A percentile compares a stretch with the other conserved stretches of the same genome.
phyloP scores from a whole-genome alignment of 441 rosid species.

The Corymbia citriodora region DNA sequence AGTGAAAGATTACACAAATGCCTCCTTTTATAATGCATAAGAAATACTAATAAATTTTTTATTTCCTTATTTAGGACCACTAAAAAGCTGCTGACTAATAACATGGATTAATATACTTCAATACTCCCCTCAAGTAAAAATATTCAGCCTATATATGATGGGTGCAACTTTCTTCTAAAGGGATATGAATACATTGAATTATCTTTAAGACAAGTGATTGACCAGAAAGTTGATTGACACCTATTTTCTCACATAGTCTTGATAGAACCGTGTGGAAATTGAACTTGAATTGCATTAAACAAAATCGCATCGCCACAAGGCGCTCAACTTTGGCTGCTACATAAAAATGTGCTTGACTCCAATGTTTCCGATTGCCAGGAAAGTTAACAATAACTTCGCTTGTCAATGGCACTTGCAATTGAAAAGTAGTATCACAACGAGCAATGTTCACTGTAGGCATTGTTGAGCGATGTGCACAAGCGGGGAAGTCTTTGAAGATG shows the following conservation, averaged over 20 bases:
- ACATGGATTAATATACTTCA: not conserved
- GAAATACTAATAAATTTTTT: not conserved
- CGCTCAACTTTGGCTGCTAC: not conserved
- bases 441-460: too few species aligned
- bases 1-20: not conserved
- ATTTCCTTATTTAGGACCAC: not conserved
- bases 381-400: not conserved
- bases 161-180: not conserved
- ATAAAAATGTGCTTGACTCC: not conserved
- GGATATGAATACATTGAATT: not conserved
- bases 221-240: not conserved
- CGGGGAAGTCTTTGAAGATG: too few species aligned
- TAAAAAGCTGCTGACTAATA: not conserved
- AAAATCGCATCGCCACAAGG: not conserved
- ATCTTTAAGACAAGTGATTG: not conserved
- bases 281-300: not conserved
- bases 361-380: not conserved
- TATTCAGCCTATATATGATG: not conserved
- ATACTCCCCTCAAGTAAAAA: not conserved
- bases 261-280: not conserved
- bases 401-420: not conserved
- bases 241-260: not conserved
- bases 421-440: too few species aligned
- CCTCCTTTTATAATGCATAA: not conserved
- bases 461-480: too few species aligned